These are phyloP conservation scores for Naumovozyma dairenensis DNA, from an alignment of 805 yeast genomes.

Conservation along the genomic window DNA sequence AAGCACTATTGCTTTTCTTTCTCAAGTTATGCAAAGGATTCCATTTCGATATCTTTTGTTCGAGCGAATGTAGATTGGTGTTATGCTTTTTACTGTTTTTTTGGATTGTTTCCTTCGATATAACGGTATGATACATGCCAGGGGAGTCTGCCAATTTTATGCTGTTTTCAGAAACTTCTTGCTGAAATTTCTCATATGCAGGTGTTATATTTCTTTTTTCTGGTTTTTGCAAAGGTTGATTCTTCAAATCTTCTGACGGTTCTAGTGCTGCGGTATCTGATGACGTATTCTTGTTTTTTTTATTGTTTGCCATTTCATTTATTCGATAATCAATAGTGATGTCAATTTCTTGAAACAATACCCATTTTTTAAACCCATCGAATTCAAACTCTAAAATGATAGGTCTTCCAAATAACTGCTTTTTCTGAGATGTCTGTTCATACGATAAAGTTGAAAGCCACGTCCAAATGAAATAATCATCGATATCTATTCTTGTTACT, in stretches of 20 bases:
- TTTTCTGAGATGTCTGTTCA: constrained; percentile 58
- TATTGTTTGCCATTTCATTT: neutral
- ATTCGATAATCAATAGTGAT: constrained; percentile 23
- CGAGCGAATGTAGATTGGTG: constrained; percentile 15
- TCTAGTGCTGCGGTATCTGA: neutral
- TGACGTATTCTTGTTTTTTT: neutral
- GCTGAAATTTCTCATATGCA: constrained; percentile 21
- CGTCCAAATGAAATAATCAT: constrained; percentile 86
- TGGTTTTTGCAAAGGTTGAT: neutral
- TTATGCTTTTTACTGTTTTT: constrained; percentile 10
- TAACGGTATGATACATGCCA: constrained; percentile 21
- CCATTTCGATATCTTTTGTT: constrained; percentile 25
- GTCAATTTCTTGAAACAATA: constrained; percentile 60
- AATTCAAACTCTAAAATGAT: constrained; percentile 73
- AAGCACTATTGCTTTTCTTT: constrained; percentile 19
- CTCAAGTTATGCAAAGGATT: constrained; percentile 21
- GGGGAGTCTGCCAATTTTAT: constrained; percentile 2
- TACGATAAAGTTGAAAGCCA: constrained; percentile 73
- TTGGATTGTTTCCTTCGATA: constrained; percentile 14
- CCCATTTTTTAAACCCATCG: constrained; percentile 70
- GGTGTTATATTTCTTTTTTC: constrained; percentile 15
- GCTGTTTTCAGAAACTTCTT: constrained; percentile 9
- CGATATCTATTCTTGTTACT: constrained; percentile 58
- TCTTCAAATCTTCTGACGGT: neutral
- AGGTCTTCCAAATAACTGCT: constrained; percentile 69